Base-by-base conservation (phyloP, 495 filamentous ascomycete species). In the Neurospora sp. region DNA sequence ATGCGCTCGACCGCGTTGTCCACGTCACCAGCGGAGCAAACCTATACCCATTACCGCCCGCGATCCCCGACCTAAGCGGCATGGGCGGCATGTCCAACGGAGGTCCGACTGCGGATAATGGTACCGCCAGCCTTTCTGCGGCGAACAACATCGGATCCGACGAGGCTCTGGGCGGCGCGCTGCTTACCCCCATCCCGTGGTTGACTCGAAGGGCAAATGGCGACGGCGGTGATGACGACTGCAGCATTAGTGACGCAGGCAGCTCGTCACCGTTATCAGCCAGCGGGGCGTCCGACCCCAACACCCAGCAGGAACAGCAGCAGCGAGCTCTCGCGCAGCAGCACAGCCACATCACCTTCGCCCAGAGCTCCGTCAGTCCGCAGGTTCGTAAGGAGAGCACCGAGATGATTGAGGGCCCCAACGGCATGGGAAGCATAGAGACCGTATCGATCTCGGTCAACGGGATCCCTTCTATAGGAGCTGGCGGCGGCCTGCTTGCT, bases 161-260 rank as follows among this genome's bases (percentile, higher is more conserved):
- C 80, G 96, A 98, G 77, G 92, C 89, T 20, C 84, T 99, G 8
- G 95, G 96, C 46, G 96, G 96, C 11, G 96, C 96, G 0, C 87
- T 97, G 42, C 86, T 99, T 35, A 98, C 96, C 0, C 95, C 95
- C 0, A 99, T 99, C 66, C 92, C 94, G 0, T 98, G 96, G 96
- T 83, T 97, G 9, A 82, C 74, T 2, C 69, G 80, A 11, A 78
- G 78, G 37, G 75, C 72, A 37, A 81, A 81, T 62, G 76, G 76
- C 40, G 72, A 74, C 38, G 46, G 62, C 37, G 70, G 74, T 27
- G 77, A 78, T 42, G 78, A 76, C 41, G 78, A 77, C 38, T 78
- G 75, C 4, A 71, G 72, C 39, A 80, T 75, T 46, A 77, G 78
- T 35, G 71, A 54, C 44, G 48, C 37, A 16, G 80, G 73, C 1